Evolutionary conservation across 768 basidiomycete species (phyloP), one percentile per base, ranked within the genome.

Genomic region (Pisolithus microcarpus): DNA sequence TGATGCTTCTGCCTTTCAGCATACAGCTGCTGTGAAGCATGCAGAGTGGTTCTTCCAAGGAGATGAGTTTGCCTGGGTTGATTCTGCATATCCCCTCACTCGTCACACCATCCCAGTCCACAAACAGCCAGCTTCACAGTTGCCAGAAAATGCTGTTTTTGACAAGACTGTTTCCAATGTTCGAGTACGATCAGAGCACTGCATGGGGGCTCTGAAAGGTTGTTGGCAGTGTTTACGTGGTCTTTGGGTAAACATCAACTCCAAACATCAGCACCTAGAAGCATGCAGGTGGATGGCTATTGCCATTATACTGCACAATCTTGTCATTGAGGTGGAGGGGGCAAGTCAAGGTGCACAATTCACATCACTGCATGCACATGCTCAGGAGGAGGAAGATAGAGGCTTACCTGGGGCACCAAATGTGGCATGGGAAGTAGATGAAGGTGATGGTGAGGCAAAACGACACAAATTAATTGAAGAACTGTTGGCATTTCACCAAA

Each of bases 141-240:
- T 48, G 9, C 59, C 62, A 1, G 51, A 55, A 10, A 70, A 70
- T 56, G 50, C 56, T 3, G 15, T 57, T 16, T 72, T 69, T 52
- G 62, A 70, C 42, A 19, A 36, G 15, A 49, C 39, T 9, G 49
- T 52, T 60, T 60, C 69, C 9, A 58, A 55, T 34, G 38, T 71
- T 36, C 57, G 62, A 18, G 65, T 72, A 1, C 61, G 61, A 7
- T 72, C 70, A 6, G 67, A 72, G 50, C 70, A 72, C 51, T 68
- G 64, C 46, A 70, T 72, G 60, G 70, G 70, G 15, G 62, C 62
- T 2, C 38, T 72, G 5, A 71, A 72, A 48, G 62, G 64, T 5
- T 53, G 70, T 18, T 72, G 63, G 36, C 67, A 69, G 51, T 66
- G 58, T 40, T 56, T 70, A 7, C 59, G 57, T 4, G 61, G 59